Base-by-base conservation (phyloP, 2,329 filamentous ascomycete genomes). In the Trichoderma simmonsii region DNA sequence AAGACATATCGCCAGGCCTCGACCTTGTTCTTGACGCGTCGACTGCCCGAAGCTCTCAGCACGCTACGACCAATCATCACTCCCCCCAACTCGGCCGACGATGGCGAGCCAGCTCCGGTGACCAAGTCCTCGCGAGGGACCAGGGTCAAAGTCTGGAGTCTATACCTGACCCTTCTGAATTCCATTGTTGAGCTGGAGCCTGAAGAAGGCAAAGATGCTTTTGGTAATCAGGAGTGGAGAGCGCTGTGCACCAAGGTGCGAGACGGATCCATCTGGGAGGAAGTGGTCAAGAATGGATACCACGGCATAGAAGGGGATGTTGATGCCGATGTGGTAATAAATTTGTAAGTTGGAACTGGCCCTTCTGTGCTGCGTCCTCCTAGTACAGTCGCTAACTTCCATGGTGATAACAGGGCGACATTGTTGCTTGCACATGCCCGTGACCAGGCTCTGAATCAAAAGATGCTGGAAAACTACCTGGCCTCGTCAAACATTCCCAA, bases 1-100 rank as follows among this genome's bases (percentile, higher is more conserved):
- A 96, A 96, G 82, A 92, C 92, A 34, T 98, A 98, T 84, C 93
- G 95, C 75, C 94, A 97, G 84, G 93, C 96, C 36, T 97, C 94
- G 7, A 95, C 96, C 75, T 88, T 98, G 28, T 99, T 97, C 83
- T 87, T 99, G 73, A 99, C 96, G 81, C 94, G 96, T 81, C 93
- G 95, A 62, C 86, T 98, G 69, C 93, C 94, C 76, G 96, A 99
- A 83, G 93, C 95, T 0, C 86, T 98, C 34, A 93, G 93, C 26
- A 94, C 92, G 4, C 88, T 99, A 67, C 86, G 95, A 62, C 93
- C 95, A 9, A 87, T 98, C 73, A 92, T 99, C 78, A 91, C 88
- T 1, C 87, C 90, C 8, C 79, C 84, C 74, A 83, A 84, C 34
- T 82, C 86, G 71, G 82, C 83, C 24, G 83, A 86, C 63, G 81